Base-by-base conservation (phyloP, 192 early-diverging fungal species). In the Phycomyces nitens region DNA sequence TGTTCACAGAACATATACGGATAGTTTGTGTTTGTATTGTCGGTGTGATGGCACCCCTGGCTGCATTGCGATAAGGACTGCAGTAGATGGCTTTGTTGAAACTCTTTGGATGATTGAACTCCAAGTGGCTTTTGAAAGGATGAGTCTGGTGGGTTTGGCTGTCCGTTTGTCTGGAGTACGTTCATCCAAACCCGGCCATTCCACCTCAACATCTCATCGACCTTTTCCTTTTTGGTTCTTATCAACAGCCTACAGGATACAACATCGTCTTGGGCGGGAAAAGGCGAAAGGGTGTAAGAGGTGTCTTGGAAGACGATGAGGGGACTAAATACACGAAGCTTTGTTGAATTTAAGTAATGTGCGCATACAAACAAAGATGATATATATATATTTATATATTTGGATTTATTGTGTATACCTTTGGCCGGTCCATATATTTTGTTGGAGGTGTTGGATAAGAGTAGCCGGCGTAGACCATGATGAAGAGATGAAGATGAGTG, bases 221-320 rank as follows among this genome's bases (percentile, higher is more conserved):
- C 60, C 56, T 61, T 61, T n/a, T 69, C 52, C 42, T 69, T 69
- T 15, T 69, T 55, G 20, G 40, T 55, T 38, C 62, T 51, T 14
- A 69, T 38, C 21, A 69, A 41, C 18, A 57, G 52, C 12, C 26
- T 23, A n/a, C 58, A 21, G 5, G 41, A 49, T 10, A 20, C 21
- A 26, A 38, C 29, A 16, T 61, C 29, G 6, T 49, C 22, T 20
- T 18, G n/a, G 12, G 26, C 18, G 8, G 22, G 11, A 11, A 47
- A 47, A 11, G 44, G 44, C 3, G 44, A 47, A 3, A 47, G 41
- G 24, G 24, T 21, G 47, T 65, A 57, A 18, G 64, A 57, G 43
- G 62, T 39, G 47, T 70, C 64, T 40, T 73, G 71, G 59, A 73
- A 73, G 29, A 73, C 40, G 23, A 73, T 67, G 50, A 73, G 49